A percentile compares a stretch with the other conserved stretches of the same genome.
These are phyloP conservation scores for Kurtzmaniella cleridarum DNA, from an alignment of 805 yeast genomes.

Conservation along the genomic window DNA sequence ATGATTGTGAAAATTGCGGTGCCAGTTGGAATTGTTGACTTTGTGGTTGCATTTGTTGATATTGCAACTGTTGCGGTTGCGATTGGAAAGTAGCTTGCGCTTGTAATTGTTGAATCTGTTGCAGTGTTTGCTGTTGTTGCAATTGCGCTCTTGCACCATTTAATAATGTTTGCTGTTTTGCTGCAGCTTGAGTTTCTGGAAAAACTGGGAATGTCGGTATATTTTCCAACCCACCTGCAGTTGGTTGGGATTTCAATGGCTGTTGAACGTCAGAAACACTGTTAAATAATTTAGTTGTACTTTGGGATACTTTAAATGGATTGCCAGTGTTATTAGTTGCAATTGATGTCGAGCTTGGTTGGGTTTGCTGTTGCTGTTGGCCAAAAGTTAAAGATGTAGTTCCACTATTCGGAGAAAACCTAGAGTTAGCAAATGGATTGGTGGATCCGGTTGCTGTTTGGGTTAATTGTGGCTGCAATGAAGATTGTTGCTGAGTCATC, in stretches of 20 bases:
- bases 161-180: constrained; percentile 30
- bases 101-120: constrained; percentile 13
- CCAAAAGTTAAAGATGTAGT: constrained; percentile 29
- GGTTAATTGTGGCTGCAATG: constrained; percentile 7
- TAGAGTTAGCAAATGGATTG: constrained; percentile 44
- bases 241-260: constrained; percentile 44
- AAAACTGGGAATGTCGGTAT: constrained; percentile 64
- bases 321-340: constrained; percentile 49
- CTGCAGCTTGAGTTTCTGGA: constrained; percentile 54
- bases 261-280: constrained; percentile 13
- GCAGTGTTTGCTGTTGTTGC: constrained; percentile 20
- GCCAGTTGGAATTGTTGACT: constrained; percentile 10
- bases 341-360: constrained; percentile 18
- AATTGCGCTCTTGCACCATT: constrained; percentile 32
- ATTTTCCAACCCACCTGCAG: constrained; percentile 70
- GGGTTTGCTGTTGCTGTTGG: constrained; percentile 7
- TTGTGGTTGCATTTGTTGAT: constrained; percentile 7
- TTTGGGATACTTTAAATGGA: constrained; percentile 49
- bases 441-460: constrained; percentile 12
- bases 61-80: constrained; percentile 18
- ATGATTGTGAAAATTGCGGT: constrained; percentile 3
- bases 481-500: constrained; percentile 12
- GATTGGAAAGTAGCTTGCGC: constrained; percentile 18
- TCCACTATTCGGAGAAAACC: constrained; percentile 26
- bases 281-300: constrained; percentile 29